Conservation (phyloP, 768 basidiomycete species). For the Crassisporium funariophilum region DNA sequence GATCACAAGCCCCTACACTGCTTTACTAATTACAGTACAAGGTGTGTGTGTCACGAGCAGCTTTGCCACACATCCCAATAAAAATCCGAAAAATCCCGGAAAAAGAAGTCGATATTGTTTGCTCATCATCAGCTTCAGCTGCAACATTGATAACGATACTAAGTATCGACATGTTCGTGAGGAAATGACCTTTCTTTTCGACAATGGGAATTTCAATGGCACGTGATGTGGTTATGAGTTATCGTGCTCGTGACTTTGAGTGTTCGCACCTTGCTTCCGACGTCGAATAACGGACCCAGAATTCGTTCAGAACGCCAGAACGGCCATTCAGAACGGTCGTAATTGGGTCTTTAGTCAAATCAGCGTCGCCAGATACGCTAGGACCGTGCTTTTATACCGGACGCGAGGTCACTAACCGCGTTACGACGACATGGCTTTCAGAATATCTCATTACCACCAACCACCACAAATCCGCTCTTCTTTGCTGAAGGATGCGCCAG, state of each 20-base stretch:
- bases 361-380: too few species aligned
- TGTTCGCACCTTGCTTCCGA: not conserved
- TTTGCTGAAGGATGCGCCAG: slow-evolving; percentile 64
- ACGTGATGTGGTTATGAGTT: not conserved
- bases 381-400: not conserved
- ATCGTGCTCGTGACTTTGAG: not conserved
- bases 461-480: slow-evolving; percentile 56
- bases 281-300: not conserved
- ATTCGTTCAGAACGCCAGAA: not conserved
- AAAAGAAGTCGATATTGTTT: too few species aligned
- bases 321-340: not conserved
- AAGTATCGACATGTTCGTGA: too few species aligned
- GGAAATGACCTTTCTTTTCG: too few species aligned
- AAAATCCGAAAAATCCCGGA: too few species aligned
- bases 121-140: too few species aligned
- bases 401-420: slow-evolving; percentile 18
- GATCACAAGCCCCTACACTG: too few species aligned
- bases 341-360: not conserved
- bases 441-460: slow-evolving; percentile 50
- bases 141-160: too few species aligned
- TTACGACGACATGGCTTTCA: slow-evolving; percentile 57
- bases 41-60: too few species aligned
- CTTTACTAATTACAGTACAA: too few species aligned
- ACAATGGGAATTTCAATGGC: too few species aligned
- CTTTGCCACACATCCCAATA: too few species aligned